Evolutionary conservation across 345 rosid species (phyloP).

Genomic region (Punica granatum): DNA sequence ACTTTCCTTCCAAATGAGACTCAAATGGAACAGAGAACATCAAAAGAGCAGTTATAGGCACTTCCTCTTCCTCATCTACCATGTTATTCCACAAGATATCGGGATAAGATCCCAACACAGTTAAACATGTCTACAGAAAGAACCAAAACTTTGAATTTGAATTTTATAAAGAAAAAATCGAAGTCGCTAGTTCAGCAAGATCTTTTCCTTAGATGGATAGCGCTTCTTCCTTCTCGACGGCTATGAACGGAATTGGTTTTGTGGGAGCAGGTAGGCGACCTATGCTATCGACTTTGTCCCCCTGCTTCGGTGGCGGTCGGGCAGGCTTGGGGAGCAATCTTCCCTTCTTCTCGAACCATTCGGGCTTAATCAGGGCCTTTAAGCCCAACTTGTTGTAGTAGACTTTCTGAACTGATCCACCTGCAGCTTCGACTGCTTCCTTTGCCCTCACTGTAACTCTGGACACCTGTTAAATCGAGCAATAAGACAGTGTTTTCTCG

Average conservation of each 20-base stretch:
- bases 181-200: neutral
- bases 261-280: constrained; percentile 89
- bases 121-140: neutral
- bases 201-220: constrained; percentile 11
- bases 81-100: neutral
- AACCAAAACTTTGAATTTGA: neutral
- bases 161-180: neutral
- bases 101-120: neutral
- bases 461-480: constrained; percentile 43
- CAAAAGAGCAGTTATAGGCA: neutral
- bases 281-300: constrained; percentile 84
- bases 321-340: constrained; percentile 84
- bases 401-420: constrained; percentile 85
- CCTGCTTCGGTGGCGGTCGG: constrained; percentile 88
- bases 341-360: constrained; percentile 96
- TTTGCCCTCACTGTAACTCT: constrained; percentile 89
- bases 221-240: constrained; percentile 25
- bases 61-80: neutral
- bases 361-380: constrained; percentile 78
- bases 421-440: constrained; percentile 82
- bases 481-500: no score
- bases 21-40: neutral
- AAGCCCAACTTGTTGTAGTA: constrained; percentile 88
- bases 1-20: neutral
- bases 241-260: constrained; percentile 65